Conservation (phyloP, 345 rosid genomes). For the Camelina neglecta region DNA sequence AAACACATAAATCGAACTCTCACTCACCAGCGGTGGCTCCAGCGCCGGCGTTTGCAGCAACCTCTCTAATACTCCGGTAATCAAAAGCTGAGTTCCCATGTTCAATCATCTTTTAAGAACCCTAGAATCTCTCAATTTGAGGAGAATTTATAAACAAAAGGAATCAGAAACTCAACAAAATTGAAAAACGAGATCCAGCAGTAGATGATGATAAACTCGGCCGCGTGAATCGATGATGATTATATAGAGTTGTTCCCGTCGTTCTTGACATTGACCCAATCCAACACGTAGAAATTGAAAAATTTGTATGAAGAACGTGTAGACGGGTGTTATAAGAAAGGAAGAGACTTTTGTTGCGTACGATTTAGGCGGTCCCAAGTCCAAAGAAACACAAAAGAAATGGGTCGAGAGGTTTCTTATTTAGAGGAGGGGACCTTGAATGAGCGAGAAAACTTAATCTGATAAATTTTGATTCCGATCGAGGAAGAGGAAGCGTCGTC, state of each 20-base stretch:
- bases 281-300: conserved; percentile 13
- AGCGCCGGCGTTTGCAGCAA: conserved; percentile 64
- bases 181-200: conserved; percentile 24
- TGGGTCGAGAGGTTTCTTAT: neutral
- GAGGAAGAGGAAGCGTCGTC: neutral
- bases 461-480: conserved; percentile 7
- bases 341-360: conserved; percentile 40
- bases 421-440: neutral
- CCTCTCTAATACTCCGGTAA: conserved; percentile 50
- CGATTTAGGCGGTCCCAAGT: conserved; percentile 30
- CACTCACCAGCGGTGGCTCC: conserved; percentile 95
- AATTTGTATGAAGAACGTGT: conserved; percentile 22
- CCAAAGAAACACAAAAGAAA: conserved; percentile 19
- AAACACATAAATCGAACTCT: conserved; percentile 34
- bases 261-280: conserved; percentile 39
- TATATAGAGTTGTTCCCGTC: conserved; percentile 17
- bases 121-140: conserved; percentile 7
- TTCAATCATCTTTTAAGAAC: conserved; percentile 51
- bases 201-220: neutral
- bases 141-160: conserved; percentile 14
- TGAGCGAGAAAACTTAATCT: neutral
- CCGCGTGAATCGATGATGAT: conserved; percentile 1
- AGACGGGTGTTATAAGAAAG: conserved; percentile 17
- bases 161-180: conserved; percentile 24
- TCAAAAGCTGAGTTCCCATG: conserved; percentile 47